Percentiles rank a stretch among this genome's conserved stretches.
Evolutionary conservation across 306 rosid genomes (phyloP).

Genomic region (Trifolium dubium): DNA sequence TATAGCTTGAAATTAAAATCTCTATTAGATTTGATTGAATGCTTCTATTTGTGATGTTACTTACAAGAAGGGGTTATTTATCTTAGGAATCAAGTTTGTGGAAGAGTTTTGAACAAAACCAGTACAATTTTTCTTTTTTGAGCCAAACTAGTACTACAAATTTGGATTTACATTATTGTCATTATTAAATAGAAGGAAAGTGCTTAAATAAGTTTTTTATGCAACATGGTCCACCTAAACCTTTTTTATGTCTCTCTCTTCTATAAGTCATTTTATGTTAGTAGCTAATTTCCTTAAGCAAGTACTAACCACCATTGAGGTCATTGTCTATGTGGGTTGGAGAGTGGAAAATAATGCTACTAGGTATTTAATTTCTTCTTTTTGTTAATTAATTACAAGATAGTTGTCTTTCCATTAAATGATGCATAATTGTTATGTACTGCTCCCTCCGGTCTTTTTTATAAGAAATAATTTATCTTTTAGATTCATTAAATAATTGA

Average conservation of each 20-base stretch:
- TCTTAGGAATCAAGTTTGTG: neutral
- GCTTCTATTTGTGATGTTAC: conserved; percentile 11
- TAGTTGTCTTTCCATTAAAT: conserved; percentile 1
- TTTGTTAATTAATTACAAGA: conserved; percentile 17
- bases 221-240: conserved; percentile 38
- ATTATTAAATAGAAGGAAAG: neutral
- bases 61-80: conserved; percentile 16
- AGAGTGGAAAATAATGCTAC: neutral
- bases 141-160: conserved; percentile 15
- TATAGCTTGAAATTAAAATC: neutral
- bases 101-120: conserved; percentile 6
- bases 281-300: conserved; percentile 16
- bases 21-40: neutral
- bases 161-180: neutral
- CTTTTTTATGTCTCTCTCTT: conserved; percentile 33
- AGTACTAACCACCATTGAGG: conserved; percentile 34
- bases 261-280: conserved; percentile 14
- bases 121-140: neutral
- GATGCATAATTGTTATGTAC: neutral
- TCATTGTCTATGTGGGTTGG: conserved; percentile 20
- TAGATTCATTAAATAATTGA: too few species aligned
- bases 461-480: too few species aligned
- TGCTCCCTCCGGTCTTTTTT: too few species aligned
- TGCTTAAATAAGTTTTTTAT: conserved; percentile 8
- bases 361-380: conserved; percentile 8